Base-by-base conservation (phyloP, 2,329 filamentous ascomycete genomes). In the Fusarium incarnatum region DNA sequence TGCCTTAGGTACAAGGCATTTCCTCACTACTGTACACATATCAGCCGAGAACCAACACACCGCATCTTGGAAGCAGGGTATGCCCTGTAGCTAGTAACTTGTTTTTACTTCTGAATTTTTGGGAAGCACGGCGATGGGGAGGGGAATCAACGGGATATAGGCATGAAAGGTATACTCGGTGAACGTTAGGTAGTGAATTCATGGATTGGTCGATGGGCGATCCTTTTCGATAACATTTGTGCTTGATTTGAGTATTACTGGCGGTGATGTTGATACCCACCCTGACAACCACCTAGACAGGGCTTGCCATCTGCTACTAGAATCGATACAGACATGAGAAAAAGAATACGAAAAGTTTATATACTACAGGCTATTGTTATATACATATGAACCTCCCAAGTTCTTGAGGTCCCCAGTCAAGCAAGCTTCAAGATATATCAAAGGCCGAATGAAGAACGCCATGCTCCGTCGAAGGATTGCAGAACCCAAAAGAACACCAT, bases 71-170 rank as follows among this genome's bases (percentile, higher is more conserved):
- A 56, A 55, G 25, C 68, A 68, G 68, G 50, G 64, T 22, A 52
- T 54, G 48, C 57, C 57, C 62, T 73, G 68, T 59, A 68, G 68
- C 57, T 68, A 57, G 64, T 64, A 67, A 65, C 67, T 58, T 58
- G 57, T 71, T 70, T 65, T 69, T 58, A 67, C 56, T 49, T 72
- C 58, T 63, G 54, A 46, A 59, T 69, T 63, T 70, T 67, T 63
- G 63, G 71, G 71, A 72, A 73, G 71, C 71, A 73, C 68, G 72
- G 72, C 72, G 72, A 74, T 74, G 72, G 68, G 68, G 49, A 37
- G 34, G 22, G 49, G 63, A 48, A 30, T 49, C 64, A 57, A 64
- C 64, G 68, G 68, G 64, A 70, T 62, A 70, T 57, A 68, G 72
- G 72, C 72, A 74, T 68, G 68, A 72, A 48, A 44, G 72, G 70